phyloP scores from a whole-genome alignment of 352 stramenopile species.

The Pythium chondricola region DNA sequence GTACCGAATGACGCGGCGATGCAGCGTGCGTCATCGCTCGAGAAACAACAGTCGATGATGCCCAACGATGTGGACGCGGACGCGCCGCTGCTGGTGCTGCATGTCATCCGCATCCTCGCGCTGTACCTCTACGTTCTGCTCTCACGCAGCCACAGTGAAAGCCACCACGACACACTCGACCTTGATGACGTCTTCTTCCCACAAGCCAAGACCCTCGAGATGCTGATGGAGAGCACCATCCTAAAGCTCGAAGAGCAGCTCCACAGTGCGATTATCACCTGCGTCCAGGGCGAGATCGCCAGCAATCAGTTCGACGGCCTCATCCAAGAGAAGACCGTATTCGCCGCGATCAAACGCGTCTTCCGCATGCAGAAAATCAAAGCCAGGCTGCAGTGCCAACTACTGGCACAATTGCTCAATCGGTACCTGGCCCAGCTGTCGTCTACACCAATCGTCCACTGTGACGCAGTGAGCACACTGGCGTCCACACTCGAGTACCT shows the following conservation, averaged over 20 bases:
- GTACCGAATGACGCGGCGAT: not conserved
- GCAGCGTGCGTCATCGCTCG: not conserved
- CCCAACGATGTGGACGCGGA: constrained; percentile 14
- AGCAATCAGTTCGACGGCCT: constrained; percentile 62
- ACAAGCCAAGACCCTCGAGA: constrained; percentile 13
- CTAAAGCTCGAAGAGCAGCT: constrained; percentile 26
- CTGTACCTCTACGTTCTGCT: constrained; percentile 57
- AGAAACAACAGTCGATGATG: not conserved
- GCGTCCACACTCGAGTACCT: constrained; percentile 64
- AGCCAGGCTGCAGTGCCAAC: constrained; percentile 23
- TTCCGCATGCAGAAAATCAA: constrained; percentile 44
- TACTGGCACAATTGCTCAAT: constrained; percentile 36
- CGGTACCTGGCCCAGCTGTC: constrained; percentile 36
- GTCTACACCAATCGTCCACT: constrained; percentile 40
- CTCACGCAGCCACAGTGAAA: too few relatives aligned
- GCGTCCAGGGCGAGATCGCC: constrained; percentile 37
- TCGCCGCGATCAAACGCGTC: constrained; percentile 39
- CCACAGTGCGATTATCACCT: constrained; percentile 30
- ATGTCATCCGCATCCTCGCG: constrained; percentile 55
- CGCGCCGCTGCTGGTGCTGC: constrained; percentile 32
- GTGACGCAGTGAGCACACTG: constrained; percentile 41
- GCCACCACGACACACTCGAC: constrained; percentile 23
- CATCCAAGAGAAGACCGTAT: constrained; percentile 44
- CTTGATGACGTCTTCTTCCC: constrained; percentile 32
- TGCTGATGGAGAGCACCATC: constrained; percentile 15